Percentiles rank a stretch among this genome's conserved stretches.
Conservation (phyloP, 2,329 filamentous ascomycete genomes). For the Cytospora schulzeri region DNA sequence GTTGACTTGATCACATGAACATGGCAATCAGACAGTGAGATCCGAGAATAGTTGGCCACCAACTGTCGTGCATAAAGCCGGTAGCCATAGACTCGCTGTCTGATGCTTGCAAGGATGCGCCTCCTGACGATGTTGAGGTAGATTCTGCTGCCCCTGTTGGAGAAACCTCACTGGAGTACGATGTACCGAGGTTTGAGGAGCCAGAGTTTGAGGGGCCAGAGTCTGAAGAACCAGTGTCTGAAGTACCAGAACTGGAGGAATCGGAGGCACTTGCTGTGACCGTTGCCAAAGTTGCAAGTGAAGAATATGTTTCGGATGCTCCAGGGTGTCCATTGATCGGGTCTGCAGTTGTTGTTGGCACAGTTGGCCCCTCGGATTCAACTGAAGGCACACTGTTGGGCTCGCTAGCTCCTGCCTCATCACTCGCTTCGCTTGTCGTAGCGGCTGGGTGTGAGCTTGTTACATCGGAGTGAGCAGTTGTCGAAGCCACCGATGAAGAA, state of each 20-base stretch:
- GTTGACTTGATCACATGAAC: not conserved
- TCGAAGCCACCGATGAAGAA: not conserved
- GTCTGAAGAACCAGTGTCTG: not conserved
- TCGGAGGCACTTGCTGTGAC: not conserved
- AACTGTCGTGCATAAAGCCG: not conserved
- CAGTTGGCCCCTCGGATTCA: not conserved
- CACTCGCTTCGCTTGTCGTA: not conserved
- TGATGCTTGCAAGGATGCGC: not conserved
- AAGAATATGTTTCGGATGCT: not conserved
- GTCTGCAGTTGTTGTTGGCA: not conserved
- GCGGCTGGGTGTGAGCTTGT: not conserved
- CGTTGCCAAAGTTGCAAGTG: slow-evolving; percentile 4
- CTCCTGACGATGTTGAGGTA: not conserved
- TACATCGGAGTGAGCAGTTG: not conserved
- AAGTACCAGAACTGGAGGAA: not conserved
- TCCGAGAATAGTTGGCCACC: not conserved
- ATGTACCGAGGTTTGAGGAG: not conserved
- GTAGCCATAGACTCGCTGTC: not conserved
- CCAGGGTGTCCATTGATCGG: not conserved
- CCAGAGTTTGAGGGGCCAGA: too few relatives aligned
- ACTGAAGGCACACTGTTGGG: not conserved
- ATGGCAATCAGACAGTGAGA: not conserved
- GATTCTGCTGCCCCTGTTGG: not conserved
- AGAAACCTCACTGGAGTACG: not conserved
- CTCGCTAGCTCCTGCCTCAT: not conserved